Evolutionary conservation across 2,329 filamentous ascomycete species (phyloP), one percentile per base, ranked within the genome.

Genomic region (Reticulascus tulasneorum): DNA sequence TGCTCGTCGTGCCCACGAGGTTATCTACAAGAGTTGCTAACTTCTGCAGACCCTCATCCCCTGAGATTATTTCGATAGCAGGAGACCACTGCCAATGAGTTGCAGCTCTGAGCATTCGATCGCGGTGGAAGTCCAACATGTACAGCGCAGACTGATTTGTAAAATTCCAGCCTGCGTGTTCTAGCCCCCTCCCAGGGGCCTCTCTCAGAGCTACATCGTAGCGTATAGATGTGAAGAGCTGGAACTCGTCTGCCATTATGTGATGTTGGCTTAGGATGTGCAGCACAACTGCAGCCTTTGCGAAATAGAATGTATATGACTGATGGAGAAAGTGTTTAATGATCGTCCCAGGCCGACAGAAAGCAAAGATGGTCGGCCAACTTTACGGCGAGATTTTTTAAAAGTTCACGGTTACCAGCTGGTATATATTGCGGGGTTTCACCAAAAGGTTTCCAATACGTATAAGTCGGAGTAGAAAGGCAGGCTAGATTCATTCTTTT

Each of bases 111-210:
- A 88, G 67, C 55, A 95, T 75, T 35, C 89, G 82, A 55, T 90
- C 84, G 29, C 79, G 77, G 57, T 95, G 89, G 48, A 82, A 82
- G 39, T 79, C 70, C 12, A 93, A 73, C 72, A 94, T 87, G 59
- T 94, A 94, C 48, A 87, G 81, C 0, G 82, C 75, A 8, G 79
- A 85, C 7, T 64, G 53, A 18, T 66, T 60, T 18, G 52, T 46
- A 48, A 64, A 68, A 50, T 79, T 80, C 63, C 70, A 82, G 13
- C 67, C 74, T 25, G 66, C 58, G 42, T 69, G 52, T 21, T 50
- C 41, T 21, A 66, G 54, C 2, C 55, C 56, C 22, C 52, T 49
- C 36, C 60, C 58, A 9, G 65, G 60, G 23, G 69, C 59, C 7
- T 60, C 45, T 7, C 64, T 52, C 23, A 91, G 71, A 2, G 55